A percentile compares a stretch with the other conserved stretches of the same genome.
Conservation (phyloP, 108 stramenopile genomes). For the Cyclostephanos tholiformis region DNA sequence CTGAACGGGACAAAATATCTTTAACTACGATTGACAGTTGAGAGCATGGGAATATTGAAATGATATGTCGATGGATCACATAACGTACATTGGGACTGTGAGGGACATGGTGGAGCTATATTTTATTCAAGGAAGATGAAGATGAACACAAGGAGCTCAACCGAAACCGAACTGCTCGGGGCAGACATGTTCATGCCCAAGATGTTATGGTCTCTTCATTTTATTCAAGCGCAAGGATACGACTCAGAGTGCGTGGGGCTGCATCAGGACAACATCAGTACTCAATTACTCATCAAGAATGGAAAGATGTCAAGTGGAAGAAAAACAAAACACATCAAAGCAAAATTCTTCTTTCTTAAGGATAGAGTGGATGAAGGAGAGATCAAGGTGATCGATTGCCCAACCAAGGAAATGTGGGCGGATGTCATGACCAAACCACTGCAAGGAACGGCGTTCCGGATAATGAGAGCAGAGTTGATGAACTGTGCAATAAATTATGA, state of each 20-base stretch:
- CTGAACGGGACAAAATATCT: too few relatives aligned
- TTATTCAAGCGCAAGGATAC: neutral
- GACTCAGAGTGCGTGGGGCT: too few relatives aligned
- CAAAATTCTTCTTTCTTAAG: neutral
- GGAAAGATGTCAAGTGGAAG: too few relatives aligned
- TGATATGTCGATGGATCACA: constrained; percentile 31
- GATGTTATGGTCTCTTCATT: neutral
- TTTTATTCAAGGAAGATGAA: neutral
- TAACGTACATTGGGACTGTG: too few relatives aligned
- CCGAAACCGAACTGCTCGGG: neutral
- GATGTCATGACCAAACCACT: too few relatives aligned
- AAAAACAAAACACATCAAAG: too few relatives aligned
- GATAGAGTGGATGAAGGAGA: neutral
- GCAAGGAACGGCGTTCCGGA: too few relatives aligned
- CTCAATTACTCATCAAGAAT: too few relatives aligned
- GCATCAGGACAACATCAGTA: too few relatives aligned
- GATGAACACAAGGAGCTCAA: neutral
- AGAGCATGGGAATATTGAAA: constrained; percentile 3
- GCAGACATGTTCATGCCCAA: constrained; percentile 4
- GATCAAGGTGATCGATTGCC: neutral
- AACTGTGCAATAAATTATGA: too few relatives aligned
- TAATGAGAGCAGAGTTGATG: too few relatives aligned
- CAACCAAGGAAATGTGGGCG: too few relatives aligned
- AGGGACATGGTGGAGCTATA: neutral
- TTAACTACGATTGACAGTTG: constrained; percentile 5